Evolutionary conservation across 371 early-diverging fungal species (phyloP).

Genomic region (Rhizopus arrhizus): DNA sequence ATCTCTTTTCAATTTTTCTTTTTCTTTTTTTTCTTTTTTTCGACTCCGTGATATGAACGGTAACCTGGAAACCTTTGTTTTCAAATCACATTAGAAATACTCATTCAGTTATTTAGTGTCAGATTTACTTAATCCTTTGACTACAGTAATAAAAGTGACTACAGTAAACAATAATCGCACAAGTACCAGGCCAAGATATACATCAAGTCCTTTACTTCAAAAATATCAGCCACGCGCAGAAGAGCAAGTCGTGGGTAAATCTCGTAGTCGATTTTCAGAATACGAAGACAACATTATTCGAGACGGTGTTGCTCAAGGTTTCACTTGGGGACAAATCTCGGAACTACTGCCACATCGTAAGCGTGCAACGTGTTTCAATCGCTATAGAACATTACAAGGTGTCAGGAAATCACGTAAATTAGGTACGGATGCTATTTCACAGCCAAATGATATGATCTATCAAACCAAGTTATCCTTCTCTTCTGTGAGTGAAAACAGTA

Average conservation of each 20-base stretch:
- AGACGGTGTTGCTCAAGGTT: slow-evolving; percentile 46
- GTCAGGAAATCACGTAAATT: slow-evolving; percentile 50
- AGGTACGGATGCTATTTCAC: not conserved
- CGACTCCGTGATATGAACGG: not conserved
- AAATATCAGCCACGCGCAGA: not conserved
- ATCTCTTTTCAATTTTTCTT: not conserved
- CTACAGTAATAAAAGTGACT: not conserved
- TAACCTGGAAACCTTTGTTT: not conserved
- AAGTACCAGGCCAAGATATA: slow-evolving; percentile 20
- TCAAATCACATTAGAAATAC: not conserved
- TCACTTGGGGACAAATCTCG: slow-evolving; percentile 55
- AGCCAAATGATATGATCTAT: not conserved
- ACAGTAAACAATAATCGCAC: not conserved
- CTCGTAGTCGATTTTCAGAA: slow-evolving; percentile 51
- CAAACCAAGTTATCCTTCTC: slow-evolving; percentile 13
- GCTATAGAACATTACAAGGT: slow-evolving; percentile 50
- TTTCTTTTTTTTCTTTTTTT: not conserved
- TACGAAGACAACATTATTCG: slow-evolving; percentile 49
- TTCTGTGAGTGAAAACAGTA: slow-evolving; percentile 9
- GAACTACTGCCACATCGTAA: slow-evolving; percentile 46
- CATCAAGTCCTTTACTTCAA: slow-evolving; percentile 17
- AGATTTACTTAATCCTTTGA: slow-evolving; percentile 26
- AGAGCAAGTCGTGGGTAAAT: slow-evolving; percentile 30
- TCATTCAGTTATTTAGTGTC: slow-evolving; percentile 11
- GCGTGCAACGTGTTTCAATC: slow-evolving; percentile 54